These are phyloP conservation scores for Fennellomyces sp. DNA, from an alignment of 371 early-diverging fungal species.

Conservation along the genomic window DNA sequence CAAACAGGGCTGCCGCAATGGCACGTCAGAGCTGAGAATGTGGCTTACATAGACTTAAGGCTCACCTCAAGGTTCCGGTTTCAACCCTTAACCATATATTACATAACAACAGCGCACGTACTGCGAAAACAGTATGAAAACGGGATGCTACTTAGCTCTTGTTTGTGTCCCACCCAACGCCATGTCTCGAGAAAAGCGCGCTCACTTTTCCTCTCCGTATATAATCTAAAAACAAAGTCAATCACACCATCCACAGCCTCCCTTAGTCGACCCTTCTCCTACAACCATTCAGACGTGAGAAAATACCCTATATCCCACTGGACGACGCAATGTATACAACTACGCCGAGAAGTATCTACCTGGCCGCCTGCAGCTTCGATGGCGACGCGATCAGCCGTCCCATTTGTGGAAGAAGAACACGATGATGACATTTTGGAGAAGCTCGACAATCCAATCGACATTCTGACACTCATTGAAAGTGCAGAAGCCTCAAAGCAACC, in stretches of 20 bases:
- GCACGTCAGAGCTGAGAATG: too few species aligned
- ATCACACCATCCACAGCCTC: neutral
- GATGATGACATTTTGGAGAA: neutral
- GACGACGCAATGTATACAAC: neutral
- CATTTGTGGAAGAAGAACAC: neutral
- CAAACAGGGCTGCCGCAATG: neutral
- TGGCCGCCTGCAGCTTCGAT: neutral
- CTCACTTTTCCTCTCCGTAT: neutral
- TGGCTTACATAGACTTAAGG: too few species aligned
- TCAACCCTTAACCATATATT: neutral
- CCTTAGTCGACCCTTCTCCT: neutral
- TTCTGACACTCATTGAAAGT: neutral
- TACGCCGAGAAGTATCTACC: neutral
- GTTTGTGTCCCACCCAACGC: conserved; percentile 6
- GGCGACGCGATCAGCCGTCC: neutral
- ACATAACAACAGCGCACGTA: neutral
- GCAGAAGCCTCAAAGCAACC: neutral
- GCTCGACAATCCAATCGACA: neutral
- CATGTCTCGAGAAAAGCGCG: conserved; percentile 5
- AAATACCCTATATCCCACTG: neutral
- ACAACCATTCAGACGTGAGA: neutral
- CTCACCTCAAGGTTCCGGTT: neutral
- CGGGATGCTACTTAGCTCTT: conserved; percentile 2
- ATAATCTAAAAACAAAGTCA: neutral
- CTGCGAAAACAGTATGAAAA: conserved; percentile 3